Evolutionary conservation across 2,329 filamentous ascomycete genomes (phyloP).

Genomic region (Westerdykella sp.): DNA sequence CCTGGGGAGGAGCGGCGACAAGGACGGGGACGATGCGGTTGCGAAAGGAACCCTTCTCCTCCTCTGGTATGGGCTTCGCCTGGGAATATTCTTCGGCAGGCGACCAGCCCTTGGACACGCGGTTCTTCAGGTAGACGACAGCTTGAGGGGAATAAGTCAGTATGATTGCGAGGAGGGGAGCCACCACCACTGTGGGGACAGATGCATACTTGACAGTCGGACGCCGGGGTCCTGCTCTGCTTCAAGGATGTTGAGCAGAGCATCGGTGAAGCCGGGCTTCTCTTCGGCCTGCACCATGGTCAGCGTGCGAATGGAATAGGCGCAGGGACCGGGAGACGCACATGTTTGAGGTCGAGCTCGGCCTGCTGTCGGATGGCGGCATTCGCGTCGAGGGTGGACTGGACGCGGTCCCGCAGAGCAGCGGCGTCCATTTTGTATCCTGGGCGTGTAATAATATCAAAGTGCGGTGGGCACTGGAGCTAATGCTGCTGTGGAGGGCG

Average conservation of each 20-base stretch:
- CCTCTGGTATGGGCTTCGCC: slow-evolving; percentile 72
- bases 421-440: slow-evolving; percentile 59
- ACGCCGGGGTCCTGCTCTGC: slow-evolving; percentile 79
- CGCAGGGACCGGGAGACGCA: slow-evolving; percentile 35
- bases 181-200: slow-evolving; percentile 9
- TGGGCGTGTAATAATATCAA: neutral
- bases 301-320: slow-evolving; percentile 8
- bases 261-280: slow-evolving; percentile 82
- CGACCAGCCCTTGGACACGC: slow-evolving; percentile 87
- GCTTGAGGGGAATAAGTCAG: slow-evolving; percentile 49
- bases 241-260: slow-evolving; percentile 84
- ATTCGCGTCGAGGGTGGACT: slow-evolving; percentile 68
- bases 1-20: slow-evolving; percentile 68
- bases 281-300: slow-evolving; percentile 66
- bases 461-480: neutral
- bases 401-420: slow-evolving; percentile 68
- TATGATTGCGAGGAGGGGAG: slow-evolving; percentile 3
- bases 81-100: slow-evolving; percentile 67
- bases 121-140: slow-evolving; percentile 97
- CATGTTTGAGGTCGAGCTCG: slow-evolving; percentile 76
- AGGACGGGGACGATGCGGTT: slow-evolving; percentile 85
- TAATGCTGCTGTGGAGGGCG: neutral
- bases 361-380: slow-evolving; percentile 68
- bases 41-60: slow-evolving; percentile 81
- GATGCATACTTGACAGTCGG: slow-evolving; percentile 70